phyloP scores from a whole-genome alignment of 768 basidiomycete genomes.

The Austroboletus festivus region DNA sequence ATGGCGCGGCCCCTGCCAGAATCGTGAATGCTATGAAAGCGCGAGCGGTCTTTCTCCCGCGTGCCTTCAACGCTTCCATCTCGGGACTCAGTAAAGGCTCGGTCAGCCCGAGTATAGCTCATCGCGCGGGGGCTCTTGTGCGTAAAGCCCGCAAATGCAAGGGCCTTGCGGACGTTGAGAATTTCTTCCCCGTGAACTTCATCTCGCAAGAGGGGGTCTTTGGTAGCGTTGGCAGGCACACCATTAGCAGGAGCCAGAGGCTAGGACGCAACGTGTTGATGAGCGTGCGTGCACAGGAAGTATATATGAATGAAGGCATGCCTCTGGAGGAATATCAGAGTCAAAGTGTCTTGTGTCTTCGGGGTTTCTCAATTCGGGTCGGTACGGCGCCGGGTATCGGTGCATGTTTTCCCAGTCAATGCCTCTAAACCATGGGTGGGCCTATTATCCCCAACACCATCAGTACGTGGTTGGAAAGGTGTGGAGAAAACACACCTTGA shows the following conservation, averaged over 20 bases:
- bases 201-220: constrained; percentile 86
- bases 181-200: constrained; percentile 83
- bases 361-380: constrained; percentile 74
- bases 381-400: constrained; percentile 80
- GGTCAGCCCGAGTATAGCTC: constrained; percentile 73
- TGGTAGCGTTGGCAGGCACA: constrained; percentile 76
- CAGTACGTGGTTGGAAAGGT: constrained; percentile 15
- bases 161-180: constrained; percentile 84
- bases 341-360: constrained; percentile 96
- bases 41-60: constrained; percentile 61
- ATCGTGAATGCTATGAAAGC: constrained; percentile 58
- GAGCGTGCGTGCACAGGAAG: constrained; percentile 18
- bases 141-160: constrained; percentile 89
- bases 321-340: constrained; percentile 89
- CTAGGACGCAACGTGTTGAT: constrained; percentile 43
- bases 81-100: constrained; percentile 59
- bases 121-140: constrained; percentile 84
- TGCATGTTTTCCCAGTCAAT: constrained; percentile 91
- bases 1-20: constrained; percentile 76
- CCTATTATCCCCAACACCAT: constrained; percentile 39
- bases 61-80: constrained; percentile 47
- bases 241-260: constrained; percentile 89
- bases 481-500: constrained; percentile 60
- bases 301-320: constrained; percentile 38
- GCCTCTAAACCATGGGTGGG: constrained; percentile 87